Evolutionary conservation across 1,284 basidiomycete genomes (phyloP).

Genomic region (Thelephora terrestris): DNA sequence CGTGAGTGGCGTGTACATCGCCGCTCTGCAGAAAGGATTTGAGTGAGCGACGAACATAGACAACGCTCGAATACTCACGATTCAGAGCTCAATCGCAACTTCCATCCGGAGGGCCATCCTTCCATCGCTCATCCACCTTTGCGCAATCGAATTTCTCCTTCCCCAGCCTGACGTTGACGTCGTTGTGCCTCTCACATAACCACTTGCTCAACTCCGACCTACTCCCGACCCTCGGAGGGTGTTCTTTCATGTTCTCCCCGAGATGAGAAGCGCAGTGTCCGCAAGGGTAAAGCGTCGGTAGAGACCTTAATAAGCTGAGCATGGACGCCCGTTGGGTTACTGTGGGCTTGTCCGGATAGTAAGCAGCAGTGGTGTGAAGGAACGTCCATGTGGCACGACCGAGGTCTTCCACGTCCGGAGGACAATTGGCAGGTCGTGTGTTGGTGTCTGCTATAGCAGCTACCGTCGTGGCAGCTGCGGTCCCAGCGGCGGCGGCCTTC

Average conservation of each 20-base stretch:
- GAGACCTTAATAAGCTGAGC: constrained; percentile 63
- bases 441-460: constrained; percentile 27
- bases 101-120: constrained; percentile 79
- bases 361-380: constrained; percentile 87
- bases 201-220: constrained; percentile 65
- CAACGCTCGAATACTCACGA: neutral
- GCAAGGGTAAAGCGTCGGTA: constrained; percentile 85
- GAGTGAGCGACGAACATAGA: neutral
- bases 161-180: constrained; percentile 79
- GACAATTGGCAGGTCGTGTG: constrained; percentile 61
- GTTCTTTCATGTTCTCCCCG: constrained; percentile 48
- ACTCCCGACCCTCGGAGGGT: constrained; percentile 69
- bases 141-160: constrained; percentile 76
- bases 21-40: no score
- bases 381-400: constrained; percentile 94
- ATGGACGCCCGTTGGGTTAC: constrained; percentile 69
- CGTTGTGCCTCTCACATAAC: constrained; percentile 88
- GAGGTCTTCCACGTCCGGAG: constrained; percentile 79
- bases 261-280: constrained; percentile 77
- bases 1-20: no score
- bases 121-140: constrained; percentile 83
- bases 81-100: constrained; percentile 61
- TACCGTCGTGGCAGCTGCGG: constrained; percentile 15
- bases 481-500: constrained; percentile 28
- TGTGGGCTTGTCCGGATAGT: constrained; percentile 78